Percentiles rank a stretch among this genome's conserved stretches.
Conservation (phyloP, 140 eudicot genomes). For the Flaveria floridana region DNA sequence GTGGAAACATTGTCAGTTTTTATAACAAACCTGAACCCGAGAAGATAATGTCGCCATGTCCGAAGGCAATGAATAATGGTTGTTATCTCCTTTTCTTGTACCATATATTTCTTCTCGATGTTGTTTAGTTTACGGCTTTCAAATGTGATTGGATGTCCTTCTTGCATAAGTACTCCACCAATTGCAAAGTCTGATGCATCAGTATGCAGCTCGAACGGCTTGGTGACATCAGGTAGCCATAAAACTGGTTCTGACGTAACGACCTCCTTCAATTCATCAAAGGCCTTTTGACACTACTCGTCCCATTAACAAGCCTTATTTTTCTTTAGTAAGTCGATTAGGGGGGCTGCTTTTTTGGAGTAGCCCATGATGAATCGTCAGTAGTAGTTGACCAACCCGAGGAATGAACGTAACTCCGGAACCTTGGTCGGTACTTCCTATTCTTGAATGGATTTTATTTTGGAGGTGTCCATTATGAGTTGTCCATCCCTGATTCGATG, state of each 20-base stretch:
- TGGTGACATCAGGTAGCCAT: not conserved
- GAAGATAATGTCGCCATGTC: slow-evolving; percentile 29
- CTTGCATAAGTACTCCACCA: too few species aligned
- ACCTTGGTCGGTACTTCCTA: slow-evolving; percentile 28
- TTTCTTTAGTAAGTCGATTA: too few species aligned
- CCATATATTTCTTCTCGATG: slow-evolving; percentile 11
- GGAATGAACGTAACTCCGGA: not conserved
- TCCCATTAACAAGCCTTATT: too few species aligned
- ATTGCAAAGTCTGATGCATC: slow-evolving; percentile 28
- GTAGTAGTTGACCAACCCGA: slow-evolving; percentile 31
- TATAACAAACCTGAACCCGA: too few species aligned
- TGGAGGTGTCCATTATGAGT: too few species aligned
- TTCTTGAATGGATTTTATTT: slow-evolving; percentile 20
- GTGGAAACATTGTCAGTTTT: too few species aligned
- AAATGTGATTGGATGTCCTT: too few species aligned
- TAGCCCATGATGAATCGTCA: slow-evolving; percentile 19
- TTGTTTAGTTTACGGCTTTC: slow-evolving; percentile 30
- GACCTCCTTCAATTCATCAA: not conserved
- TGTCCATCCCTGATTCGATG: too few species aligned
- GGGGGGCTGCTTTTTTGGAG: not conserved
- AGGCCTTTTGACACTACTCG: slow-evolving; percentile 18
- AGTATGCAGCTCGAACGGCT: slow-evolving; percentile 26
- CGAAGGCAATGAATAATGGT: slow-evolving; percentile 27
- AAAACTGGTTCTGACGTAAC: not conserved
- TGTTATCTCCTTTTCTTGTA: slow-evolving; percentile 32